Base-by-base conservation (phyloP, 1,284 basidiomycete species). In the Rugosomyces carneus region DNA sequence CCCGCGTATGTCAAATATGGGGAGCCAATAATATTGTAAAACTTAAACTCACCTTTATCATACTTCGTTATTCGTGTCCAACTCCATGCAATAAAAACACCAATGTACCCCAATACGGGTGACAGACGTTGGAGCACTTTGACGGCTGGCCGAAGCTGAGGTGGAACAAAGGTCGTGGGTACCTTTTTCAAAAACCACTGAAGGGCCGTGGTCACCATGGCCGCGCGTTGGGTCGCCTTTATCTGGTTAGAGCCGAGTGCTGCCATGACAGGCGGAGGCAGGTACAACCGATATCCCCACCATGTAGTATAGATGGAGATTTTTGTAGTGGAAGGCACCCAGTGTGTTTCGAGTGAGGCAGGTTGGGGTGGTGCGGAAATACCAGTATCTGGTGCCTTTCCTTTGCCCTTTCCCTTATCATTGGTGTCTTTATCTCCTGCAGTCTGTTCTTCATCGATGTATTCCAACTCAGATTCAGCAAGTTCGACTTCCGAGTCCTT, bases 221-320 rank as follows among this genome's bases (percentile, higher is more conserved):
- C 81, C 7, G 81, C 84, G 20, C 83, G 78, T 53, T 86, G 83
- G 13, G 79, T 78, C 0, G 82, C 78, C 45, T 81, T 78, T 20
- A 87, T 62, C 35, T 78, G 75, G 31, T 71, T 73, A 56, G 78
- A 75, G 54, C 79, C 73, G n/a, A 89, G 71, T 34, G 78, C 63
- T 1, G 70, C 70, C 56, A 89, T 71, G 5, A 89, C 76, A 0
- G 85, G 80, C 15, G 83, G 83, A 0, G 84, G 84, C 18, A 89
- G 72, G 54, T 71, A 88, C 62, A 89, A 64, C 40, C 86, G 71
- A 56, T 85, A 89, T 2, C 86, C 87, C 87, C 87, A 89, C 86
- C 86, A 89, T 47, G 77, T 76, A 0, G 78, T 77, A 55, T 86
- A 72, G 7, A 89, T 59, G 4, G 86, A 89, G 31, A 86, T 66